Evolutionary conservation across 768 basidiomycete species (phyloP).

Genomic region (Tylopilus vinaceipallidus): DNA sequence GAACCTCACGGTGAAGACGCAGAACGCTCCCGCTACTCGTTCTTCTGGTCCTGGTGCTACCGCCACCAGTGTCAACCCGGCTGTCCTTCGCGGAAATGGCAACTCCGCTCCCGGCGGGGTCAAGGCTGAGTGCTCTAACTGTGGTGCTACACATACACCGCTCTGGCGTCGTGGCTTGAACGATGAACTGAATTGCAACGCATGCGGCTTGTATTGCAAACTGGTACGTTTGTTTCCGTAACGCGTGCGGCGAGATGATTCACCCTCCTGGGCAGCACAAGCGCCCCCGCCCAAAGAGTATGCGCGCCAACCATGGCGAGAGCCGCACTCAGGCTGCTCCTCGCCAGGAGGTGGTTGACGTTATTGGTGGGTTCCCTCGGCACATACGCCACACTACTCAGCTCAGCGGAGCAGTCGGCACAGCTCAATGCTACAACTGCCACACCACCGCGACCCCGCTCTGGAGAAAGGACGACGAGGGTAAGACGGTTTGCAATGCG

Average conservation of each 20-base stretch:
- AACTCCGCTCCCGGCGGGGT: slow-evolving; percentile 52
- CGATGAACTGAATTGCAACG: slow-evolving; percentile 88
- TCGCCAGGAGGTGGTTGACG: slow-evolving; percentile 69
- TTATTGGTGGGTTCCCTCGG: slow-evolving; percentile 55
- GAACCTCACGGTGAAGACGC: slow-evolving; percentile 60
- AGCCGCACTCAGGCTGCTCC: slow-evolving; percentile 61
- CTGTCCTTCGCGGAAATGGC: slow-evolving; percentile 32
- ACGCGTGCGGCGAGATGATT: neutral
- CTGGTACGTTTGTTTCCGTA: slow-evolving; percentile 46
- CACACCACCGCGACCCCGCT: slow-evolving; percentile 86
- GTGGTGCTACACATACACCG: slow-evolving; percentile 85
- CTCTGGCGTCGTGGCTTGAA: slow-evolving; percentile 85
- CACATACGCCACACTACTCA: slow-evolving; percentile 29
- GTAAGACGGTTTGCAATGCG: slow-evolving; percentile 90
- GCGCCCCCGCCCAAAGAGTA: slow-evolving; percentile 83
- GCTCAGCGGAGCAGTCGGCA: slow-evolving; percentile 30
- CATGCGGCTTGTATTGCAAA: slow-evolving; percentile 86
- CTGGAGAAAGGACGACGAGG: slow-evolving; percentile 90
- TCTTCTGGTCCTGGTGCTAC: slow-evolving; percentile 66
- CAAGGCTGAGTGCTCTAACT: slow-evolving; percentile 87
- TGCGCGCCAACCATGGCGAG: slow-evolving; percentile 77
- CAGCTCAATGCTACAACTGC: slow-evolving; percentile 88
- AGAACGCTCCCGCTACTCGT: slow-evolving; percentile 41
- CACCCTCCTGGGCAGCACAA: slow-evolving; percentile 57
- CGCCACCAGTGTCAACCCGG: slow-evolving; percentile 53